Evolutionary conservation across 176 grass and related monocot genomes (phyloP).

Genomic region (Carex cristatella): DNA sequence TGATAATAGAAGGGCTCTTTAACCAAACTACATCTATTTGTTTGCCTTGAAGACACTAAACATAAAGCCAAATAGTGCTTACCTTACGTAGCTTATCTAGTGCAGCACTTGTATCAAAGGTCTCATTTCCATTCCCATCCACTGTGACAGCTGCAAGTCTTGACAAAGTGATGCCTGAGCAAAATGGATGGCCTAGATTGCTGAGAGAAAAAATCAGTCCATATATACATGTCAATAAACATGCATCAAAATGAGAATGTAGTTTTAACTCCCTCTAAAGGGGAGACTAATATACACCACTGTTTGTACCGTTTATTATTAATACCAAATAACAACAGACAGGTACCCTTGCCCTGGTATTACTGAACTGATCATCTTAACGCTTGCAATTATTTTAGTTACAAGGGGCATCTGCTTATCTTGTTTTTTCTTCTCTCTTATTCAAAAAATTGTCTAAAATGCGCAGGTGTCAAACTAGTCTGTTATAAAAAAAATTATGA

Average conservation of each 20-base stretch:
- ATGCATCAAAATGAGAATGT: neutral
- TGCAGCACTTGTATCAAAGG: slow-evolving; percentile 96
- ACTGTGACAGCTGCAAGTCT: slow-evolving; percentile 89
- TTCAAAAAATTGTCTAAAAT: neutral
- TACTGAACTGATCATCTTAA: neutral
- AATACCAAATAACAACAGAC: neutral
- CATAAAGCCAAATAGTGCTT: slow-evolving; percentile 12
- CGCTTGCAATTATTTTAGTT: neutral
- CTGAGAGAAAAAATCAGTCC: slow-evolving; percentile 30
- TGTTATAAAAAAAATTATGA: neutral
- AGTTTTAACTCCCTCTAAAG: neutral
- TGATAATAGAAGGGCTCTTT: neutral
- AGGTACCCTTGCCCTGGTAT: neutral
- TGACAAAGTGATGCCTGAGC: slow-evolving; percentile 79
- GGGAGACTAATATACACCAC: neutral
- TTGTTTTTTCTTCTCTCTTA: neutral
- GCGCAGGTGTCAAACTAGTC: neutral
- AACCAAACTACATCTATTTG: neutral
- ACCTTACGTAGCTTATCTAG: slow-evolving; percentile 96
- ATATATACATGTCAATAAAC: neutral
- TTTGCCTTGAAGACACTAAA: neutral
- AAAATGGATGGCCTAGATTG: slow-evolving; percentile 87
- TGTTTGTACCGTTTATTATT: neutral
- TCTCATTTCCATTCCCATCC: slow-evolving; percentile 92
- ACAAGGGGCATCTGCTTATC: neutral